phyloP scores from a whole-genome alignment of 179 eudicot species.

The Amaranthus tricolor region DNA sequence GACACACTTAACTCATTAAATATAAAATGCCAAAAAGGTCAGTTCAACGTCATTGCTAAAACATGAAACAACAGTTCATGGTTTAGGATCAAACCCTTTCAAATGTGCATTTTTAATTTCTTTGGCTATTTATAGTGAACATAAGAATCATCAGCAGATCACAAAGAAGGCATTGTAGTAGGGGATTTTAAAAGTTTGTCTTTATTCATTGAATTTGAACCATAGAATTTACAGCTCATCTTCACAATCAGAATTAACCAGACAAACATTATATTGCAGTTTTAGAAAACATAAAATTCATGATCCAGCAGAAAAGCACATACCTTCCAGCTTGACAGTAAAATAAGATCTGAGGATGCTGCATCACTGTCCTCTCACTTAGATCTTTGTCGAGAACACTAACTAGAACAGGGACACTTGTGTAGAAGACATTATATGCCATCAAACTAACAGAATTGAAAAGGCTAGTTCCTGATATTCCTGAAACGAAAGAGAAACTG shows the following conservation, averaged over 20 bases:
- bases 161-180: neutral
- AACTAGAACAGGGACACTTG: slow-evolving; percentile 88
- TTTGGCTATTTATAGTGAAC: neutral
- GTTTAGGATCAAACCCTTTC: neutral
- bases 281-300: neutral
- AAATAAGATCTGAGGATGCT: slow-evolving; percentile 95
- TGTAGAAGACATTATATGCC: slow-evolving; percentile 98
- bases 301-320: slow-evolving; percentile 1
- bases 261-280: too few relatives aligned
- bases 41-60: neutral
- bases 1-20: neutral
- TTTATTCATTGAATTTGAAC: neutral
- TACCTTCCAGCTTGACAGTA: slow-evolving; percentile 99
- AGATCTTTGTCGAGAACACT: slow-evolving; percentile 97
- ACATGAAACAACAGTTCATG: neutral
- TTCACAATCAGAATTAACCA: neutral
- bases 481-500: slow-evolving; percentile 97
- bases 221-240: neutral
- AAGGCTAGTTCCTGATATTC: slow-evolving; percentile 96
- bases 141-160: neutral
- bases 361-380: slow-evolving; percentile 90
- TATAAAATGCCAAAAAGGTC: neutral
- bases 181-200: neutral
- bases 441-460: slow-evolving; percentile 97
- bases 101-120: neutral